Base-by-base conservation (phyloP, 768 basidiomycete species). In the Hebeloma cylindrosporum region DNA sequence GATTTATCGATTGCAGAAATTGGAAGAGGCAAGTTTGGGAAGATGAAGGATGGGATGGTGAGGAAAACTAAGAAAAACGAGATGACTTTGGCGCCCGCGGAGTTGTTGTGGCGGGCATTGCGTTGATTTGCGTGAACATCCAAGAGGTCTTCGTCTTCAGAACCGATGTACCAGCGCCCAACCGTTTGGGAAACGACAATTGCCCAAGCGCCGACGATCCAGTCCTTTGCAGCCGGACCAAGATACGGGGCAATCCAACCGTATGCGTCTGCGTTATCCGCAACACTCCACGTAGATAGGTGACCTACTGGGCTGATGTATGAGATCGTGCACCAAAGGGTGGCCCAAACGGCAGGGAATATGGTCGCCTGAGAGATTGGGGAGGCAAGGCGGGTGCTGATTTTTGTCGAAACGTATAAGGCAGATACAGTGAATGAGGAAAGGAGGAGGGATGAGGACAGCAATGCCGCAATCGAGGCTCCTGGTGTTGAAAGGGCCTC, bases 171-270 rank as follows among this genome's bases (percentile, higher is more conserved):
- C 82, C 79, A 85, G 18, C 56, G 61, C 21, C 76, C 79, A 6
- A 75, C 57, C 2, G 67, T 54, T 51, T 83, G 75, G 6, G 84
- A 77, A 20, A 78, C 53, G 7, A 89, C 72, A 7, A 80, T 78
- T 4, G 86, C 85, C 83, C 85, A 92, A 6, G 79, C 81, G n/a
- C 77, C 88, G 5, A 77, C 72, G 20, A 85, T 60, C 84, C 87
- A 92, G 60, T 92, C 86, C 46, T 79, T 73, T 6, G 76, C 79
- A 23, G 70, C 62, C 23, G 82, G 72, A 4, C 90, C 89, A 17
- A 77, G 50, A 32, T 72, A 60, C 0, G 75, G 77, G 2, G 77
- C 53, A n/a, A 82, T 61, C 88, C 88, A 93, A 2, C 57, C 57
- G 56, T 91, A 92, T 0, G 74, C 64, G 6, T 73, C 71, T 25